These are phyloP conservation scores for Buxus sempervirens DNA, from an alignment of 164 flowering plant species.

Conservation along the genomic window DNA sequence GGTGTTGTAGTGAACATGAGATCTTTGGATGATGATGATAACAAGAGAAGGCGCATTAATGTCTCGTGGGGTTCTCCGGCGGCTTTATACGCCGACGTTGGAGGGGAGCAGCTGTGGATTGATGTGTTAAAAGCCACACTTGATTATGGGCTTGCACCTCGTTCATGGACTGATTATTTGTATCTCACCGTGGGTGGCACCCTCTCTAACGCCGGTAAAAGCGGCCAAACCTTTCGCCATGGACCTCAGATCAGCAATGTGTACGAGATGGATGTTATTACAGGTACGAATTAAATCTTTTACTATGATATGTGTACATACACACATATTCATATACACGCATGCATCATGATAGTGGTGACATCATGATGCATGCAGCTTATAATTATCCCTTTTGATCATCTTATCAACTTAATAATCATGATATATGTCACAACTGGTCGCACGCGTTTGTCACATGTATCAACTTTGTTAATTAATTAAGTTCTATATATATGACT, in stretches of 20 bases:
- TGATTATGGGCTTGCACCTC: constrained; percentile 67
- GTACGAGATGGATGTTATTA: constrained; percentile 70
- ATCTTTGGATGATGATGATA: constrained; percentile 22
- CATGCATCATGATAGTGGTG: too few relatives aligned
- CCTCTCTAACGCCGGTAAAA: constrained; percentile 84
- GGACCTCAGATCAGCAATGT: constrained; percentile 95
- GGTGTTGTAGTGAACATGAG: constrained; percentile 86
- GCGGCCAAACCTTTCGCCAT: constrained; percentile 69
- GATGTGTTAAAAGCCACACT: constrained; percentile 56
- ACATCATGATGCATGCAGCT: too few relatives aligned
- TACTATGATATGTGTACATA: not conserved
- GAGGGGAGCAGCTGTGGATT: constrained; percentile 76
- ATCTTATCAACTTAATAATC: too few relatives aligned
- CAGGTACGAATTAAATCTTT: constrained; percentile 36
- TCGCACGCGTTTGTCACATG: too few relatives aligned
- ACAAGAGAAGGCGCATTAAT: constrained; percentile 24
- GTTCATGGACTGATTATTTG: constrained; percentile 88
- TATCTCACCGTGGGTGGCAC: constrained; percentile 89
- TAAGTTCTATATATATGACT: too few relatives aligned
- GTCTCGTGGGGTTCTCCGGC: constrained; percentile 20
- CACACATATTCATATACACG: not conserved
- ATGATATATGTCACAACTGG: too few relatives aligned
- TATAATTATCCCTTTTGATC: too few relatives aligned
- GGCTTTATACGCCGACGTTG: constrained; percentile 56
- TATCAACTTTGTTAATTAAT: too few relatives aligned